These are phyloP conservation scores for Fusarium verticillioides DNA, from an alignment of 2,329 filamentous ascomycete species.

Conservation along the genomic window DNA sequence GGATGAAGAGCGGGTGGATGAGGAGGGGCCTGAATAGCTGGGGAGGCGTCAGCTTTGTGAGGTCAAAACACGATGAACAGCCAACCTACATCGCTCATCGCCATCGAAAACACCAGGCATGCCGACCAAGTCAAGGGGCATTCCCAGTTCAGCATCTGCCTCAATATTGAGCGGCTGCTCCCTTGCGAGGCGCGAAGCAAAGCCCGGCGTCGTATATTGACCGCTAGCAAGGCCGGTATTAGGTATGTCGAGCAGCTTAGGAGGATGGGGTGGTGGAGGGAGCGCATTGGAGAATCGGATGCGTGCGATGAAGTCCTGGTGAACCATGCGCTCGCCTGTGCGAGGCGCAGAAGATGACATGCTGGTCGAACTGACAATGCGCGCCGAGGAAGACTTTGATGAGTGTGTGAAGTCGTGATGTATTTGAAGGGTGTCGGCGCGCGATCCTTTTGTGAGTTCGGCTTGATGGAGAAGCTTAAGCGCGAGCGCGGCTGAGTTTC, in stretches of 20 bases:
- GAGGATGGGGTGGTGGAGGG: conserved; percentile 91
- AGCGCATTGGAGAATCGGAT: conserved; percentile 96
- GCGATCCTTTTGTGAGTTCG: conserved; percentile 12
- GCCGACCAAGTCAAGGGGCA: conserved; percentile 95
- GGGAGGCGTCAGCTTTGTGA: conserved; percentile 15
- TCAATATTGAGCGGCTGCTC: conserved; percentile 97
- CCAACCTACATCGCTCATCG: conserved; percentile 82
- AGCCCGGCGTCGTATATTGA: conserved; percentile 90
- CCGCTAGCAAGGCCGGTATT: conserved; percentile 88
- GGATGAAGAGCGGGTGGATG: conserved; percentile 79
- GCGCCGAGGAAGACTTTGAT: conserved; percentile 12
- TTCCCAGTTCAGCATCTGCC: conserved; percentile 95
- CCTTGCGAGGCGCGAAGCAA: conserved; percentile 87
- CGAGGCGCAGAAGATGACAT: conserved; percentile 46
- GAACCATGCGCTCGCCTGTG: conserved; percentile 70
- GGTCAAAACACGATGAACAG: not conserved
- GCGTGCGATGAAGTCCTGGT: conserved; percentile 97
- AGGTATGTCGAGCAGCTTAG: conserved; percentile 96
- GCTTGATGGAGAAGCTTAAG: conserved; percentile 33
- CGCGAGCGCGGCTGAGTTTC: conserved; percentile 37
- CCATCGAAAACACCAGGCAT: conserved; percentile 95
- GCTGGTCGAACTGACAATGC: conserved; percentile 24
- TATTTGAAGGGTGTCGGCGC: not conserved
- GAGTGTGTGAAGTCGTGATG: conserved; percentile 2
- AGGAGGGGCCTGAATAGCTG: conserved; percentile 84